A percentile compares a stretch with the other conserved stretches of the same genome.
phyloP scores from a whole-genome alignment of 2,329 filamentous ascomycete genomes.

The Elsinoe fawcettii region DNA sequence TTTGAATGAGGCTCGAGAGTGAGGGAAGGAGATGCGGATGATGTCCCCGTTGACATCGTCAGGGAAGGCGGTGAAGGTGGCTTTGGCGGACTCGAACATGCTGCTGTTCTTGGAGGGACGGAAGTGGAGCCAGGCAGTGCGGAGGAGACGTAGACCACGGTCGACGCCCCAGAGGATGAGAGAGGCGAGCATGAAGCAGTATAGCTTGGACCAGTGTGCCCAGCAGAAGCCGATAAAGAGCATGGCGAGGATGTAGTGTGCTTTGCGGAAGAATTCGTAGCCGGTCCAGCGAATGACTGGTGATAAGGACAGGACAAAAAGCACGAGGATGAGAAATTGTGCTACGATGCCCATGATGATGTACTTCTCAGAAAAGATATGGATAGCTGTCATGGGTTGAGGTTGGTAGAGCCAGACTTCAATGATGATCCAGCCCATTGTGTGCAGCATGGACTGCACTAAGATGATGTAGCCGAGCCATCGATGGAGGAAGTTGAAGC shows the following conservation, averaged over 20 bases:
- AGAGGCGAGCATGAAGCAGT: conserved; percentile 61
- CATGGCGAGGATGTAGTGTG: conserved; percentile 65
- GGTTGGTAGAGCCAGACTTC: conserved; percentile 62
- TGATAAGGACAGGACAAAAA: conserved; percentile 53
- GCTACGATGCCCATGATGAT: conserved; percentile 68
- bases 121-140: conserved; percentile 58
- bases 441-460: conserved; percentile 59
- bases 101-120: conserved; percentile 19
- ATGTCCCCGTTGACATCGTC: conserved; percentile 57
- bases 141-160: conserved; percentile 49
- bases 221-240: conserved; percentile 69
- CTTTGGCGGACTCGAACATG: conserved; percentile 35
- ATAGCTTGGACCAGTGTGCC: conserved; percentile 63
- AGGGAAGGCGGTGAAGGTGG: conserved; percentile 46
- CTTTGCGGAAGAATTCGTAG: conserved; percentile 70
- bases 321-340: conserved; percentile 53
- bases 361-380: conserved; percentile 57
- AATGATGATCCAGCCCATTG: conserved; percentile 61
- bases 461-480: conserved; percentile 70
- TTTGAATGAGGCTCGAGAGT: conserved; percentile 52
- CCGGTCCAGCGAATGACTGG: conserved; percentile 58
- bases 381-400: conserved; percentile 52
- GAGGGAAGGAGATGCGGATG: conserved; percentile 58
- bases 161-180: conserved; percentile 60
- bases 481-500: conserved; percentile 69